Evolutionary conservation across 345 rosid species (phyloP), one percentile per base, ranked within the genome.

Genomic region (Syzygium jambos): DNA sequence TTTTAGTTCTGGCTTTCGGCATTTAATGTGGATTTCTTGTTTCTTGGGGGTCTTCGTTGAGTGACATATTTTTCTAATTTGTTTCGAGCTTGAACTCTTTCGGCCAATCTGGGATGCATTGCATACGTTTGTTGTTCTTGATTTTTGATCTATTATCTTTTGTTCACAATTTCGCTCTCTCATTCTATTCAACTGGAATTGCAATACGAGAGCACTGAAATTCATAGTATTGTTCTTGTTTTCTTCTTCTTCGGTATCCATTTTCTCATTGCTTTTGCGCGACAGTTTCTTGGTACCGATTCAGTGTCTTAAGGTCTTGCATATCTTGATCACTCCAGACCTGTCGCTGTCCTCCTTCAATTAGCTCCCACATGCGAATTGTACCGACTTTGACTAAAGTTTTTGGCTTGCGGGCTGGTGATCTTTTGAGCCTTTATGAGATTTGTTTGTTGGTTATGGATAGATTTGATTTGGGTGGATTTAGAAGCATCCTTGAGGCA

Each of bases 301-400:
- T 21, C 49, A 73, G 49, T 4, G 13, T 53, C 57, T 53, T 34
- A 25, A 21, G 43, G 65, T 54, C 63, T 85, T 29, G 5, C 55
- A 52, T 52, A 52, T 15, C 30, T 85, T 21, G 49, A 34, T 11
- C 17, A 14, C 21, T 51, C 85, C 86, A 46, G 57, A 85, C n/a
- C 57, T 57, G 43, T 85, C 57, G 38, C 85, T 84, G 38, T 84
- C 65, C 51, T 29, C 65, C 21, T 52, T 55, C 78, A 29, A 27
- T 53, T 23, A 54, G 34, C 49, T 22, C 52, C 78, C 78, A 56
- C 77, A 34, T 59, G 52, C 10, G 22, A 85, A 22, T 9, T 87
- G 52, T 87, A 89, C 89, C 52, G 57, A 55, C 89, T 51, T 89
- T 54, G 78, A 88, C 78, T 53, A 82, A 61, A 41, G 30, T 13